Percentiles rank a stretch among this genome's conserved stretches.
Conservation (phyloP, 1,284 basidiomycete species). For the Apiotrichum domesticum region DNA sequence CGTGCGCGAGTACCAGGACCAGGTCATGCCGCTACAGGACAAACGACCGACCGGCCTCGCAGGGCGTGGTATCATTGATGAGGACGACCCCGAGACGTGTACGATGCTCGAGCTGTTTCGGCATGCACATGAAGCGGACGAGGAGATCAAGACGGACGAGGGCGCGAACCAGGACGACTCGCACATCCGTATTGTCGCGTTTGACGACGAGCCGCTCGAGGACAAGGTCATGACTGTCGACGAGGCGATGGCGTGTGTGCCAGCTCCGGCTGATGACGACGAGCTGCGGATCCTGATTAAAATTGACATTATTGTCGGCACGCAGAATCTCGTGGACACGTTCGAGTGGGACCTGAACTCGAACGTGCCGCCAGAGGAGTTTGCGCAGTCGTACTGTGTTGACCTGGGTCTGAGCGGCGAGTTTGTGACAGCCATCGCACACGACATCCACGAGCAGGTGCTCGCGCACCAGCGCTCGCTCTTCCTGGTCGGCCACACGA, state of each 20-base stretch:
- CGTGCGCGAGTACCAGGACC: slow-evolving; percentile 56
- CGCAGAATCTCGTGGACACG: slow-evolving; percentile 89
- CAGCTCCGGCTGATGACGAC: slow-evolving; percentile 51
- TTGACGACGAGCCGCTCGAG: slow-evolving; percentile 25
- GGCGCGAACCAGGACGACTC: slow-evolving; percentile 22
- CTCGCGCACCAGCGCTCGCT: slow-evolving; percentile 87
- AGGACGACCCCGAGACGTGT: slow-evolving; percentile 20
- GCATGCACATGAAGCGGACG: slow-evolving; percentile 18
- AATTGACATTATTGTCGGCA: slow-evolving; percentile 92
- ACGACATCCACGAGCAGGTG: slow-evolving; percentile 93
- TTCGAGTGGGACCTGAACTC: slow-evolving; percentile 95
- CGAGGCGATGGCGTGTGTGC: slow-evolving; percentile 34
- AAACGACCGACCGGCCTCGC: neutral
- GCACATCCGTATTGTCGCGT: slow-evolving; percentile 21
- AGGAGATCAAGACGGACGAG: slow-evolving; percentile 29
- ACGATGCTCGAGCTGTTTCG: slow-evolving; percentile 29
- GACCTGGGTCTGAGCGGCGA: slow-evolving; percentile 90
- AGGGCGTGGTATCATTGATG: slow-evolving; percentile 28
- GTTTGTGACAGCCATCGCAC: slow-evolving; percentile 92
- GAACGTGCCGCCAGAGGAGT: slow-evolving; percentile 79
- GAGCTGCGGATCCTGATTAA: slow-evolving; percentile 88
- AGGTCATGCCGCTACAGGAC: slow-evolving; percentile 32
- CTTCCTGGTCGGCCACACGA: slow-evolving; percentile 80
- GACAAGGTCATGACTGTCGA: slow-evolving; percentile 42
- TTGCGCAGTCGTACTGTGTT: slow-evolving; percentile 77